These are phyloP conservation scores for Zizania palustris DNA, from an alignment of 202 grass and related monocot genomes.

Conservation along the genomic window DNA sequence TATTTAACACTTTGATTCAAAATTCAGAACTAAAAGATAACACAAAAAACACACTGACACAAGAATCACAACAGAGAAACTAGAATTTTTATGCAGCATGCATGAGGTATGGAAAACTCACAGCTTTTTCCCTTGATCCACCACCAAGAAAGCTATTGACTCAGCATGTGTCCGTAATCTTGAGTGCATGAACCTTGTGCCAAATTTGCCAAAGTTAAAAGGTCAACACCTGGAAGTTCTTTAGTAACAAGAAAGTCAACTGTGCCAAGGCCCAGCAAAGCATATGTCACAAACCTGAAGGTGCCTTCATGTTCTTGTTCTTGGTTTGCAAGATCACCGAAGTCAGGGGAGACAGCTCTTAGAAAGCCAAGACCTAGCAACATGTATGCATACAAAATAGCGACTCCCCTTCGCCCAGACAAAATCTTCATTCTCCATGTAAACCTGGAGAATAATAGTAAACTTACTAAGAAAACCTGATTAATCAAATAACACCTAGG, in stretches of 20 bases:
- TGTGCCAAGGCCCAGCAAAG: conserved; percentile 13
- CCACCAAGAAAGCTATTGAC: conserved; percentile 98
- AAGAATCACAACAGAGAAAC: conserved; percentile 2
- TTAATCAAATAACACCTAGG: conserved; percentile 6
- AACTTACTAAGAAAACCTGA: conserved; percentile 36
- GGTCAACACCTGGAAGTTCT: conserved; percentile 11
- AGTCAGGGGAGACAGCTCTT: conserved; percentile 87
- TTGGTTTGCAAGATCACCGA: conserved; percentile 89
- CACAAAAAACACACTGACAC: not conserved
- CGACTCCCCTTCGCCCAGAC: conserved; percentile 89
- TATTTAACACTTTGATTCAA: conserved; percentile 28
- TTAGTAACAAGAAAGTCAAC: conserved; percentile 18
- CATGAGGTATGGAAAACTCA: conserved; percentile 48
- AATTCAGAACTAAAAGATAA: conserved; percentile 17
- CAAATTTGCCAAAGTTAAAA: conserved; percentile 24
- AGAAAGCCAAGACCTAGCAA: conserved; percentile 92
- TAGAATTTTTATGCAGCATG: conserved; percentile 14
- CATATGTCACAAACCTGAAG: conserved; percentile 68
- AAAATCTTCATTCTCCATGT: conserved; percentile 99
- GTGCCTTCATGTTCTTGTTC: conserved; percentile 94
- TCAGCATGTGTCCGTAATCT: conserved; percentile 97
- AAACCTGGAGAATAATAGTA: conserved; percentile 68
- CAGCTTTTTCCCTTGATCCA: conserved; percentile 89
- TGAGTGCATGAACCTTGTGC: conserved; percentile 87
- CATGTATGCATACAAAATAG: conserved; percentile 96